A percentile compares a stretch with the other conserved stretches of the same genome.
phyloP scores from a whole-genome alignment of 1,139 yeast genomes.

The Candida albicans region DNA sequence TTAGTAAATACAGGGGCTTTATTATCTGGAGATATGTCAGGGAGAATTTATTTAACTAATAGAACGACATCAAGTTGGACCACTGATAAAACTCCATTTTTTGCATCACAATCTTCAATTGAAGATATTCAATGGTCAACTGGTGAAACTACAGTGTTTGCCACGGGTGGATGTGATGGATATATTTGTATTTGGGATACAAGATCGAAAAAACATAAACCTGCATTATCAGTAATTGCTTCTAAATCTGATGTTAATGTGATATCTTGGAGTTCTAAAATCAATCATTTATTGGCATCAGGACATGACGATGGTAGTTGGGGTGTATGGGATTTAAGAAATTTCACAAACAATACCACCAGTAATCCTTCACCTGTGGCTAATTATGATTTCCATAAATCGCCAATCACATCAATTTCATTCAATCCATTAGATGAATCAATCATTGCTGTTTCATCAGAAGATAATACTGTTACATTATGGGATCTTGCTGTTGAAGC shows the following conservation, averaged over 20 bases:
- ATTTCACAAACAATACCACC: conserved; percentile 48
- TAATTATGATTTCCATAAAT: conserved; percentile 89
- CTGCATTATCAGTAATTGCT: conserved; percentile 84
- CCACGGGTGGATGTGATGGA: conserved; percentile 92
- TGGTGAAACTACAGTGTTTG: conserved; percentile 88
- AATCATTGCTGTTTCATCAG: conserved; percentile 91
- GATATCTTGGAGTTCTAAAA: conserved; percentile 90
- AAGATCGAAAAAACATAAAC: conserved; percentile 85
- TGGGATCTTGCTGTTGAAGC: conserved; percentile 99
- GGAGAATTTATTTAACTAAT: conserved; percentile 75
- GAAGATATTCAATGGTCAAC: conserved; percentile 98
- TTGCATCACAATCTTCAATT: conserved; percentile 69
- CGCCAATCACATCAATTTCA: conserved; percentile 88
- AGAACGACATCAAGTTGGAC: conserved; percentile 81
- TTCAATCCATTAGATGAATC: conserved; percentile 96
- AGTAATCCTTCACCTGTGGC: conserved; percentile 75
- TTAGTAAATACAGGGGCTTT: conserved; percentile 75
- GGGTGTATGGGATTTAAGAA: conserved; percentile 98
- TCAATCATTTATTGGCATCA: conserved; percentile 83
- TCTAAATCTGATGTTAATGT: conserved; percentile 90
- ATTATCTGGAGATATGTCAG: conserved; percentile 86
- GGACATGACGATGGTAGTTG: conserved; percentile 98
- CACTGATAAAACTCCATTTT: conserved; percentile 82
- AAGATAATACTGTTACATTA: conserved; percentile 92
- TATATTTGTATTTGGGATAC: conserved; percentile 95